Conservation (phyloP, 2,329 filamentous ascomycete genomes). For the Fusarium penzigii region DNA sequence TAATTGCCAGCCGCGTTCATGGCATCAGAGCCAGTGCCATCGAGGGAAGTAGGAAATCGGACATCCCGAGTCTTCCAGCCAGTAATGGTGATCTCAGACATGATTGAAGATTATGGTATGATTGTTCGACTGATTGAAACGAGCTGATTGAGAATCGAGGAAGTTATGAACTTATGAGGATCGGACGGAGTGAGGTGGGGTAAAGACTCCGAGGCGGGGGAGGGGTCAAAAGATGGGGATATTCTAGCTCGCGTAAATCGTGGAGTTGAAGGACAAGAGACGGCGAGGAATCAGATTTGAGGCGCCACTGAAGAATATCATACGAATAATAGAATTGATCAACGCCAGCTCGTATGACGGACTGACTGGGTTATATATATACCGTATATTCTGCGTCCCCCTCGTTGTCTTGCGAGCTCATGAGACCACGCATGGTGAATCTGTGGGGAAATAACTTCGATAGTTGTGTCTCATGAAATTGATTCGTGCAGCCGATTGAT, state of each 20-base stretch:
- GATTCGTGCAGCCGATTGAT: constrained; percentile 19
- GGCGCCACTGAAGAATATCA: not conserved
- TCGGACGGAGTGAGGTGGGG: constrained; percentile 15
- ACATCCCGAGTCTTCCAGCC: constrained; percentile 73
- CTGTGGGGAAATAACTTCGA: constrained; percentile 24
- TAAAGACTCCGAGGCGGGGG: constrained; percentile 23
- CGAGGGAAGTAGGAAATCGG: constrained; percentile 85
- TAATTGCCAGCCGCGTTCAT: constrained; percentile 96
- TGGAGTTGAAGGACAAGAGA: constrained; percentile 4
- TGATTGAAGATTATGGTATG: constrained; percentile 6
- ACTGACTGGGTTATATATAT: constrained; percentile 4
- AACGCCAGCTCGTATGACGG: constrained; percentile 2
- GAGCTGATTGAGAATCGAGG: not conserved
- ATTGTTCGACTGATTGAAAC: not conserved
- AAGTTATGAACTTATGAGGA: constrained; percentile 1
- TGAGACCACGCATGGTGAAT: constrained; percentile 16
- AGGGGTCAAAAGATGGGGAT: constrained; percentile 13
- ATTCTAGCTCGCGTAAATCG: not conserved
- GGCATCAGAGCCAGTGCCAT: constrained; percentile 94
- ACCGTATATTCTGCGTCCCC: constrained; percentile 20
- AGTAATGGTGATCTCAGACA: constrained; percentile 66
- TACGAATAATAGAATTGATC: constrained; percentile 11
- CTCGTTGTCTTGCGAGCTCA: constrained; percentile 11
- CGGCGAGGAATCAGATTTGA: not conserved
- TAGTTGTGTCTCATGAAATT: constrained; percentile 18